Conservation (phyloP, 345 rosid species). For the Combretum micranthum region DNA sequence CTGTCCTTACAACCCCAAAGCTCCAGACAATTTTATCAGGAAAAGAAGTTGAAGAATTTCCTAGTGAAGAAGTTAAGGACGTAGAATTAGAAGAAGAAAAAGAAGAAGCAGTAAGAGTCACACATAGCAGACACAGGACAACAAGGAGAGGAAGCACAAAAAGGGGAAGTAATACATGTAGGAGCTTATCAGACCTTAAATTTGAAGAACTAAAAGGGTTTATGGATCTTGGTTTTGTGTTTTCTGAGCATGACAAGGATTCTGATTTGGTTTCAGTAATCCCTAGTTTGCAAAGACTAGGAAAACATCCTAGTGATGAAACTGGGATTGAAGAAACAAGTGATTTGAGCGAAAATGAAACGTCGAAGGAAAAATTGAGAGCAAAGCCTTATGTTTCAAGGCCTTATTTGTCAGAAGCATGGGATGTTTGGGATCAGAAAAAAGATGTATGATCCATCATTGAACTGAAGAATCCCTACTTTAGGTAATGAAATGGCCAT, state of each 20-base stretch:
- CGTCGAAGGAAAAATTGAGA: neutral
- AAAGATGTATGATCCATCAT: conserved; percentile 18
- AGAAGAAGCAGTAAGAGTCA: neutral
- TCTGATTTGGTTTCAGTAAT: conserved; percentile 40
- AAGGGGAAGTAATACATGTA: conserved; percentile 22
- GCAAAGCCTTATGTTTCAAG: conserved; percentile 19
- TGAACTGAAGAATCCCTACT: conserved; percentile 32
- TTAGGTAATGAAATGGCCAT: conserved; percentile 32
- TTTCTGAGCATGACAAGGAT: conserved; percentile 56
- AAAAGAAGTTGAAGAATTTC: conserved; percentile 27
- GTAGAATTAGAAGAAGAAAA: no score
- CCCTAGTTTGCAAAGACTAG: conserved; percentile 54
- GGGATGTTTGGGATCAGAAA: conserved; percentile 38
- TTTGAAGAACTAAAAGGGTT: conserved; percentile 65
- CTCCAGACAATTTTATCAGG: conserved; percentile 52
- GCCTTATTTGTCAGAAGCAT: conserved; percentile 61
- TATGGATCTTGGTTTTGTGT: conserved; percentile 72
- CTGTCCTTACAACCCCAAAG: conserved; percentile 34
- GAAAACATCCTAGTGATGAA: conserved; percentile 13
- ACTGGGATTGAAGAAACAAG: conserved; percentile 9
- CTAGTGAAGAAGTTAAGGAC: neutral
- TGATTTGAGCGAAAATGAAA: no score
- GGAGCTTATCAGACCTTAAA: conserved; percentile 61
- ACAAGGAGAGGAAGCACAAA: conserved; percentile 10
- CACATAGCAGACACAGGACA: conserved; percentile 7